Conservation (phyloP, 2,329 filamentous ascomycete species). For the Arthrobotrys musiformis region DNA sequence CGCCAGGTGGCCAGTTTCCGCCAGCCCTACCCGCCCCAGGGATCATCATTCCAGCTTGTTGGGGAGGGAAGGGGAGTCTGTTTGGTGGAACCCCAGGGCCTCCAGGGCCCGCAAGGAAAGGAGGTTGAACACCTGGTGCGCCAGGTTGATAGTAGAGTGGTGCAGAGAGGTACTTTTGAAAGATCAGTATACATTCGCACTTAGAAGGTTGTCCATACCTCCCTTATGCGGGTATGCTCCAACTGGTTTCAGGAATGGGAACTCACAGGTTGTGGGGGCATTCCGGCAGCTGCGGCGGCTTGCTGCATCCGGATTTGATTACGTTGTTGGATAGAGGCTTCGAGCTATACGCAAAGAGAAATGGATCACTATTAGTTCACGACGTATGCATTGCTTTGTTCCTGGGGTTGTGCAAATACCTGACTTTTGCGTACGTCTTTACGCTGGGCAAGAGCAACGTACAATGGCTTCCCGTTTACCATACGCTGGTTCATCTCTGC, state of each 20-base stretch:
- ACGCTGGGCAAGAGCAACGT: slow-evolving; percentile 96
- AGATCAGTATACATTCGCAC: slow-evolving; percentile 53
- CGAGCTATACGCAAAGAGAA: slow-evolving; percentile 68
- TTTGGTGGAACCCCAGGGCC: slow-evolving; percentile 67
- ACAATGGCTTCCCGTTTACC: slow-evolving; percentile 95
- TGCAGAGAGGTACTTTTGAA: slow-evolving; percentile 83
- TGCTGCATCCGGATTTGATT: slow-evolving; percentile 99
- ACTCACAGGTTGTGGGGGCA: slow-evolving; percentile 69
- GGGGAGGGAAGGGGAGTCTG: slow-evolving; percentile 72
- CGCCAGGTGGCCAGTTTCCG: slow-evolving; percentile 68
- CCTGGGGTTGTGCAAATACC: slow-evolving; percentile 58
- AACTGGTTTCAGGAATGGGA: neutral
- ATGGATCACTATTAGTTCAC: slow-evolving; percentile 1
- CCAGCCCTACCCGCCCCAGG: slow-evolving; percentile 65
- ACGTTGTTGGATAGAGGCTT: slow-evolving; percentile 98
- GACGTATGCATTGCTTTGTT: slow-evolving; percentile 9
- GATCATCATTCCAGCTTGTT: slow-evolving; percentile 64
- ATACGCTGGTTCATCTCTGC: slow-evolving; percentile 99
- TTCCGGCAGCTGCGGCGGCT: slow-evolving; percentile 83
- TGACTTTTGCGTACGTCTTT: slow-evolving; percentile 99
- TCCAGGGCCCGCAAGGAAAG: slow-evolving; percentile 69
- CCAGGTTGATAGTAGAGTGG: slow-evolving; percentile 92
- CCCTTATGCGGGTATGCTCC: too few relatives aligned
- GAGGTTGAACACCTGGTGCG: slow-evolving; percentile 68
- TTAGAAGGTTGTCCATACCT: neutral